Evolutionary conservation across 768 basidiomycete species (phyloP).

Genomic region (Boletus speciosus): DNA sequence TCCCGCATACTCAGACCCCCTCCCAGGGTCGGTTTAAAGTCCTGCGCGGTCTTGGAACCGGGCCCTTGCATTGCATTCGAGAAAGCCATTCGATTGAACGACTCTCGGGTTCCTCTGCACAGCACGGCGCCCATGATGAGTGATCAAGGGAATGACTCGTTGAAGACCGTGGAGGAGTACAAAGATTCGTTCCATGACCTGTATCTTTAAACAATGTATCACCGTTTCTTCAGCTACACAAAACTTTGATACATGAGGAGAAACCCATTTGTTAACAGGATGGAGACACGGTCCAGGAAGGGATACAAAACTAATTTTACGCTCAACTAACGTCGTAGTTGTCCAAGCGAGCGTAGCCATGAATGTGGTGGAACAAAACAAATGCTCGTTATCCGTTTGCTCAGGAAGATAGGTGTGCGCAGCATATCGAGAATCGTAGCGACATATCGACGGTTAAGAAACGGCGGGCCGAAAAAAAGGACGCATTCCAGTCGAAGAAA

Average conservation of each 20-base stretch:
- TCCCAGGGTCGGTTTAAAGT: neutral
- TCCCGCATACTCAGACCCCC: too few species aligned
- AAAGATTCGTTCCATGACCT: neutral
- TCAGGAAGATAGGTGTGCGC: neutral
- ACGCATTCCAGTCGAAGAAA: neutral
- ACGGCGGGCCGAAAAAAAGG: neutral
- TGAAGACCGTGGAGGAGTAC: too few species aligned
- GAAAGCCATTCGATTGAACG: neutral
- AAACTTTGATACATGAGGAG: neutral
- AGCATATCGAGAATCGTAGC: neutral
- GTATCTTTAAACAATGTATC: neutral
- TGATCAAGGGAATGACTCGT: neutral
- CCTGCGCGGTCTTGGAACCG: too few species aligned
- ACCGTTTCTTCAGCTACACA: neutral
- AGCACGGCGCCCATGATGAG: too few species aligned
- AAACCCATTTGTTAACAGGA: neutral
- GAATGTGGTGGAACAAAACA: neutral
- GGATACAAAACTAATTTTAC: conserved; percentile 5
- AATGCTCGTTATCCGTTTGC: neutral
- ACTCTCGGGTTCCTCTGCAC: neutral
- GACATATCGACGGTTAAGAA: neutral
- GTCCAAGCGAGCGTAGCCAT: neutral
- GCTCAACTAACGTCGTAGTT: neutral
- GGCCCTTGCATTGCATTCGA: neutral
- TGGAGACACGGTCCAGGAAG: neutral